These are phyloP conservation scores for Aureobasidium sp. DNA, from an alignment of 2,329 filamentous ascomycete genomes.

Conservation along the genomic window DNA sequence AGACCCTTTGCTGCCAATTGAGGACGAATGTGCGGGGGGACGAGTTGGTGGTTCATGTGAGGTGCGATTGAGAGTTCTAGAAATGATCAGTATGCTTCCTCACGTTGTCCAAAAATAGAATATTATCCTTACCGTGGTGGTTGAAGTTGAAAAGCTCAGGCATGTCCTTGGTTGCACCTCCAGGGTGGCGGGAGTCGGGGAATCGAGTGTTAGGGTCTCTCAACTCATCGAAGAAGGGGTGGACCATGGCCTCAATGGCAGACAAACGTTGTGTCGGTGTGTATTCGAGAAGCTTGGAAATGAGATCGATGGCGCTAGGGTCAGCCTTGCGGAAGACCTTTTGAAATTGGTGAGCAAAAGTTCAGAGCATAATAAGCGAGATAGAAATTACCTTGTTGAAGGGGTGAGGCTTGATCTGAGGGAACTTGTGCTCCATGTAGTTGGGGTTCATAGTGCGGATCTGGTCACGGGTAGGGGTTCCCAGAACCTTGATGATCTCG, in stretches of 20 bases:
- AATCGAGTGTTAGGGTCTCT: conserved; percentile 85
- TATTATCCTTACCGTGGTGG: conserved; percentile 65
- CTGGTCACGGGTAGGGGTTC: conserved; percentile 92
- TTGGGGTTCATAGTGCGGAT: conserved; percentile 99
- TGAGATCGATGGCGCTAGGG: conserved; percentile 85
- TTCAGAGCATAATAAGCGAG: not conserved
- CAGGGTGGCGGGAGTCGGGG: conserved; percentile 87
- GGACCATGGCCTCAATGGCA: conserved; percentile 93
- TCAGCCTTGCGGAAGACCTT: conserved; percentile 95
- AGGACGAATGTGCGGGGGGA: conserved; percentile 73
- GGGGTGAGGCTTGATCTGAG: conserved; percentile 98
- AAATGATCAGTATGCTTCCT: conserved; percentile 17
- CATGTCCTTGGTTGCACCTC: conserved; percentile 70
- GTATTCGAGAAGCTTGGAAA: conserved; percentile 89
- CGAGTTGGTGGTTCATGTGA: conserved; percentile 76
- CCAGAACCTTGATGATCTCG: conserved; percentile 98
- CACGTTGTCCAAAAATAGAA: not conserved
- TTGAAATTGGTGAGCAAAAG: not conserved
- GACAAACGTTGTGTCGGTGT: conserved; percentile 92
- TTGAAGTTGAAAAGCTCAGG: conserved; percentile 90
- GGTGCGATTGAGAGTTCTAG: conserved; percentile 94
- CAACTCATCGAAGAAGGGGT: conserved; percentile 97
- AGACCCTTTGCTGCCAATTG: conserved; percentile 66
- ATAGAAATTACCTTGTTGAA: conserved; percentile 70
- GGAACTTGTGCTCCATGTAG: conserved; percentile 99